Evolutionary conservation across 2,329 filamentous ascomycete genomes (phyloP).

Genomic region (Aspergillus sp.): DNA sequence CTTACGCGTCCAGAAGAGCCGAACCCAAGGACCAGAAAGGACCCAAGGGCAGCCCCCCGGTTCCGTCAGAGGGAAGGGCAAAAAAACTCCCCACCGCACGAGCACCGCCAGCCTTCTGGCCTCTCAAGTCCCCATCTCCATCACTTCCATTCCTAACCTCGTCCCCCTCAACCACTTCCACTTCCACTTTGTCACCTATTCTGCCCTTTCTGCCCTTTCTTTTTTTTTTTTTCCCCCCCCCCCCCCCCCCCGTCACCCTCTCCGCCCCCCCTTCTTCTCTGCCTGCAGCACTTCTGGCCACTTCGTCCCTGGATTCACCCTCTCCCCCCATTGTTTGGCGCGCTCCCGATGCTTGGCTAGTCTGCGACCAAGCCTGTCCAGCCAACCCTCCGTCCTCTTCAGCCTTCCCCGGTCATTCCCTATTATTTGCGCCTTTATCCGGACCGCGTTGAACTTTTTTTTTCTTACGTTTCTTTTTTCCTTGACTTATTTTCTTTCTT

Average conservation of each 20-base stretch:
- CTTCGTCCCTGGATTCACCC: not conserved
- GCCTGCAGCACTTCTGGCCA: slow-evolving; percentile 1
- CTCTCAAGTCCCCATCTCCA: not conserved
- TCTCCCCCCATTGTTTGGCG: slow-evolving; percentile 12
- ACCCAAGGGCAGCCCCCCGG: slow-evolving; percentile 11
- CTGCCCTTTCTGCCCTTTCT: not conserved
- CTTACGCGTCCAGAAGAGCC: slow-evolving; percentile 22
- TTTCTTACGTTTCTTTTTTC: not conserved
- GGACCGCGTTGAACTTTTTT: not conserved
- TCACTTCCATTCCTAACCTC: not conserved
- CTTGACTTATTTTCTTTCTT: not conserved
- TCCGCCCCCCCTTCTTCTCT: slow-evolving; percentile 8
- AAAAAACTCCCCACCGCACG: slow-evolving; percentile 23
- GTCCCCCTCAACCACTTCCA: slow-evolving; percentile 2
- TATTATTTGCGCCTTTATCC: not conserved
- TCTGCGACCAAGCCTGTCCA: slow-evolving; percentile 9
- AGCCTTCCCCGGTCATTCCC: slow-evolving; percentile 5
- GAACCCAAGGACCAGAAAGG: no score
- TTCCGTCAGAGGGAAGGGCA: slow-evolving; percentile 13
- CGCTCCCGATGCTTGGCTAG: slow-evolving; percentile 19
- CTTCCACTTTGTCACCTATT: slow-evolving; percentile 6
- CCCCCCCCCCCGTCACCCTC: slow-evolving; percentile 9
- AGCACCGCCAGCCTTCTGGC: slow-evolving; percentile 14
- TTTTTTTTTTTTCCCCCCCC: slow-evolving; percentile 6
- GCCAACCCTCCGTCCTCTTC: slow-evolving; percentile 1